A percentile compares a stretch with the other conserved stretches of the same genome.
These are phyloP conservation scores for Globisporangium spiculum DNA, from an alignment of 352 stramenopile species.

Conservation along the genomic window DNA sequence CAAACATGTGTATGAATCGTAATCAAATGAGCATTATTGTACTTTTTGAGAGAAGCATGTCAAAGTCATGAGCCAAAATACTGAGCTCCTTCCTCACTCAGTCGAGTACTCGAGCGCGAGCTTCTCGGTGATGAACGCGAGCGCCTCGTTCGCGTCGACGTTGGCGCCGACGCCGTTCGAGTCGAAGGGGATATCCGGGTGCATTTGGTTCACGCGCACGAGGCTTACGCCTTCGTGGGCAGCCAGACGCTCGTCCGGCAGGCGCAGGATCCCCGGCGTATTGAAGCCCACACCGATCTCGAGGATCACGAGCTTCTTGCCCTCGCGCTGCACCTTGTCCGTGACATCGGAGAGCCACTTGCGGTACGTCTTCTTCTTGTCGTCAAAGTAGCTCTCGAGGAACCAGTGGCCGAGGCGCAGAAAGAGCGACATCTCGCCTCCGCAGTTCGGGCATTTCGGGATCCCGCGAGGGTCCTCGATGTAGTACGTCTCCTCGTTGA, in stretches of 20 bases:
- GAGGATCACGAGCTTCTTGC: conserved; percentile 65
- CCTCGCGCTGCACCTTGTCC: conserved; percentile 26
- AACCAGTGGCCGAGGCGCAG: conserved; percentile 50
- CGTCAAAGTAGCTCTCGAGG: conserved; percentile 39
- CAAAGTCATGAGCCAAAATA: not conserved
- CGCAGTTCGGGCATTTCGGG: conserved; percentile 48
- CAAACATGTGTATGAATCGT: not conserved
- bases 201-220: conserved; percentile 53
- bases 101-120: not conserved
- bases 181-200: conserved; percentile 54
- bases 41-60: not conserved
- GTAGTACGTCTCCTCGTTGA: conserved; percentile 51
- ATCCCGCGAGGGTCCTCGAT: conserved; percentile 50
- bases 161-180: conserved; percentile 42
- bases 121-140: conserved; percentile 29
- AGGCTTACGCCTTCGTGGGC: conserved; percentile 40
- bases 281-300: conserved; percentile 75
- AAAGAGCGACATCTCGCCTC: conserved; percentile 48
- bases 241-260: conserved; percentile 54
- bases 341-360: conserved; percentile 35
- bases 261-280: conserved; percentile 53
- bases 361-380: conserved; percentile 33
- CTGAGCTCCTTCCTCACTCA: not conserved
- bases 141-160: conserved; percentile 42
- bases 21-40: not conserved